Percentiles rank a stretch among this genome's conserved stretches.
Conservation (phyloP, 2,329 filamentous ascomycete genomes). For the Aspergillus fumigatiaffinis region DNA sequence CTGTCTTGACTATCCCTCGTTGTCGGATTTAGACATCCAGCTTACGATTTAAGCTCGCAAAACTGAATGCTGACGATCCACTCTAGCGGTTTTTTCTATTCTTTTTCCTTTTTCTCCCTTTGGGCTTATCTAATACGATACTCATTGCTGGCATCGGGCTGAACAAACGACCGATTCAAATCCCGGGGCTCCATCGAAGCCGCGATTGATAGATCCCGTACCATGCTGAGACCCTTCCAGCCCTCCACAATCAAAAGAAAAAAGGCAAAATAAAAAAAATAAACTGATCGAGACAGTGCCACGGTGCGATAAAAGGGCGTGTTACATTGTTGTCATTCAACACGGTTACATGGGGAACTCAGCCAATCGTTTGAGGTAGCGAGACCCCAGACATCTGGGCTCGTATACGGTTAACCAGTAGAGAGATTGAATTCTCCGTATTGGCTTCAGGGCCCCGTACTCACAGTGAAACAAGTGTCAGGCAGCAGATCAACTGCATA, state of each 20-base stretch:
- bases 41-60: neutral
- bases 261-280: neutral
- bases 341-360: neutral
- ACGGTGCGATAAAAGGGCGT: neutral
- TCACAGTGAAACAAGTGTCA: neutral
- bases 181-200: neutral
- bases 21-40: neutral
- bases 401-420: neutral
- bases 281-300: neutral
- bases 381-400: neutral
- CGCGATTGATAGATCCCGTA: neutral
- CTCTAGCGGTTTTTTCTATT: neutral
- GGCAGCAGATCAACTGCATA: neutral
- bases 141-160: slow-evolving; percentile 1
- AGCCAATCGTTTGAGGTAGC: neutral
- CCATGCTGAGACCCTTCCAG: neutral
- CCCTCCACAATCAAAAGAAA: neutral
- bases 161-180: neutral
- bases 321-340: neutral
- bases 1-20: neutral
- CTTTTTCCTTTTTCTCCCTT: neutral
- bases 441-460: neutral
- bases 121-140: neutral
- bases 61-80: slow-evolving; percentile 15
- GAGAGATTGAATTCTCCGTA: neutral